phyloP scores from a whole-genome alignment of 1,139 yeast species.

The Williopsis jadinii region DNA sequence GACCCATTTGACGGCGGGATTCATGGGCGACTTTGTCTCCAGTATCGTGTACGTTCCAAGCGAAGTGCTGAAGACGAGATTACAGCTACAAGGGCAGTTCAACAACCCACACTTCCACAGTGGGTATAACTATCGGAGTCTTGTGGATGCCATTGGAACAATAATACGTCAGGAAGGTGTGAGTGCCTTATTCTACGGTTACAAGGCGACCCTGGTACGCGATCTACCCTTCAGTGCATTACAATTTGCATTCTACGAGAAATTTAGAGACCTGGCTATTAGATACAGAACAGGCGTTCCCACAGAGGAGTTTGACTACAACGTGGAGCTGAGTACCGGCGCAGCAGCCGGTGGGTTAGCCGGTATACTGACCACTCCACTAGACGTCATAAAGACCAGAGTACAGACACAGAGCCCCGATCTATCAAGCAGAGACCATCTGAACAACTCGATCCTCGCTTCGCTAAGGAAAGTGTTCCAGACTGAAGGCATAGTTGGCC shows the following conservation, averaged over 20 bases:
- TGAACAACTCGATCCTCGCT: constrained; percentile 47
- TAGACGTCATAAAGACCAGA: constrained; percentile 91
- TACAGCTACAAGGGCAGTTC: constrained; percentile 84
- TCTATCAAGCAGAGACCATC: constrained; percentile 16
- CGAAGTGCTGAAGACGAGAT: constrained; percentile 88
- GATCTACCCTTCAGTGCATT: constrained; percentile 94
- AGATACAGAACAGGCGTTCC: constrained; percentile 8
- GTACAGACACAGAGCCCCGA: constrained; percentile 23
- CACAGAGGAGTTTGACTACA: constrained; percentile 40
- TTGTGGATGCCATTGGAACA: constrained; percentile 59
- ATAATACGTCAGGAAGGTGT: constrained; percentile 66
- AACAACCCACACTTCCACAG: constrained; percentile 74
- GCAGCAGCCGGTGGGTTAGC: constrained; percentile 97
- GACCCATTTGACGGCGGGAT: constrained; percentile 78
- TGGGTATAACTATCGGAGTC: constrained; percentile 79
- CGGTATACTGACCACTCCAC: constrained; percentile 75
- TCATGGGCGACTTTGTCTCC: constrained; percentile 84
- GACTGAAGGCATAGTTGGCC: constrained; percentile 70
- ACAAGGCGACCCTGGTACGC: constrained; percentile 84
- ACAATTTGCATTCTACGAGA: constrained; percentile 92
- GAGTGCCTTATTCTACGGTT: constrained; percentile 76
- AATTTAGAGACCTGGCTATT: constrained; percentile 60
- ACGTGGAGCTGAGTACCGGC: constrained; percentile 72
- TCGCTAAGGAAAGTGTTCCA: constrained; percentile 64
- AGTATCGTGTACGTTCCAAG: constrained; percentile 95